Evolutionary conservation across 306 rosid genomes (phyloP).

Genomic region (Sophora flavescens): DNA sequence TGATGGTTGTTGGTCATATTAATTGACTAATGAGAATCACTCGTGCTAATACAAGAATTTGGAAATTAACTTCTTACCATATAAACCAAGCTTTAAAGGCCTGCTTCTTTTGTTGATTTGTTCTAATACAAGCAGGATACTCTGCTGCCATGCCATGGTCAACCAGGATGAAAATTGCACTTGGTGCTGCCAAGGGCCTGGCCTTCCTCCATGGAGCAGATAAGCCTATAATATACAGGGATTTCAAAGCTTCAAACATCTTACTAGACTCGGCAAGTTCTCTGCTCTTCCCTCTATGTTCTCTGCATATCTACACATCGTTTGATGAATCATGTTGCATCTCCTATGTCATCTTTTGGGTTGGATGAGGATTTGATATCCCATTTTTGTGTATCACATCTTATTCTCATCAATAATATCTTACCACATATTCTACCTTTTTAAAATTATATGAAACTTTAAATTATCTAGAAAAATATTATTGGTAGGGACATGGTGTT

Average conservation of each 20-base stretch:
- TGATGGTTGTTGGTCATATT: neutral
- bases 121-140: constrained; percentile 54
- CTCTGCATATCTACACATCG: neutral
- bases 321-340: neutral
- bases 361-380: too few relatives aligned
- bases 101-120: constrained; percentile 6
- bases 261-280: constrained; percentile 76
- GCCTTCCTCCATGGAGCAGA: constrained; percentile 84
- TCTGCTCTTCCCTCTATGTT: neutral
- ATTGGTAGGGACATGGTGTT: too few relatives aligned
- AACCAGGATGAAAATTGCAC: constrained; percentile 77
- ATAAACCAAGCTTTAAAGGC: constrained; percentile 1
- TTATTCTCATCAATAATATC: too few relatives aligned
- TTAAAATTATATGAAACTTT: too few relatives aligned
- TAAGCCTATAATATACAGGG: constrained; percentile 81
- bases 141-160: constrained; percentile 81
- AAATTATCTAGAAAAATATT: too few relatives aligned
- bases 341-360: neutral
- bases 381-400: too few relatives aligned
- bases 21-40: neutral
- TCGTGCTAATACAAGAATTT: neutral
- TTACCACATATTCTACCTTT: too few relatives aligned
- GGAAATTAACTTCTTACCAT: constrained; percentile 21
- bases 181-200: constrained; percentile 77
- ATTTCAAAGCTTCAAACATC: constrained; percentile 88